phyloP scores from a whole-genome alignment of 345 rosid genomes.

The Populus alba region DNA sequence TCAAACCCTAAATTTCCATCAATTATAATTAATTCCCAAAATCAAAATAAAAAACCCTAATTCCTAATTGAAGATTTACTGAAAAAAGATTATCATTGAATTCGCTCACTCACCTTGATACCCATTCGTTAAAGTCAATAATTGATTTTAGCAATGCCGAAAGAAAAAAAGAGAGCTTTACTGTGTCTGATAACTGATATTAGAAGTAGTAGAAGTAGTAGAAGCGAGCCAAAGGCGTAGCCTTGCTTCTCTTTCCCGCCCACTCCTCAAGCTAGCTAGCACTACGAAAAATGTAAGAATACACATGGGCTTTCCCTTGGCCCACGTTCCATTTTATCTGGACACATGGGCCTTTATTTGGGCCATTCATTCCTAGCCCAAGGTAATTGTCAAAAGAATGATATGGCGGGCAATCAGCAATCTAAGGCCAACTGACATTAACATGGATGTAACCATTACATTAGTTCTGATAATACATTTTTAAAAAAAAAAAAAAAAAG shows the following conservation, averaged over 20 bases:
- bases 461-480: too few relatives aligned
- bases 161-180: background rate
- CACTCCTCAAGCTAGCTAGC: background rate
- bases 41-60: too few relatives aligned
- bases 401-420: too few relatives aligned
- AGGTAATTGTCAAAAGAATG: too few relatives aligned
- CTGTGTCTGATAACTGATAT: background rate
- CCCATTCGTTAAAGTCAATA: background rate
- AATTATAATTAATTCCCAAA: background rate
- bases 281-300: background rate
- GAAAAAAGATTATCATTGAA: background rate
- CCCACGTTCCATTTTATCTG: background rate
- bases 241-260: background rate
- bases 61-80: background rate
- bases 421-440: too few relatives aligned
- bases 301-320: background rate
- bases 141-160: background rate
- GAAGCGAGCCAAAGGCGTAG: background rate
- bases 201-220: background rate
- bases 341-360: too few relatives aligned
- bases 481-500: too few relatives aligned
- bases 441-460: too few relatives aligned
- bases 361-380: too few relatives aligned
- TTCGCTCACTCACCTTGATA: background rate
- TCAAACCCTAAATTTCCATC: slow-evolving; percentile 61